Evolutionary conservation across 1,284 basidiomycete genomes (phyloP), one percentile per base, ranked within the genome.

Genomic region (Microbotryomycetes sp.): DNA sequence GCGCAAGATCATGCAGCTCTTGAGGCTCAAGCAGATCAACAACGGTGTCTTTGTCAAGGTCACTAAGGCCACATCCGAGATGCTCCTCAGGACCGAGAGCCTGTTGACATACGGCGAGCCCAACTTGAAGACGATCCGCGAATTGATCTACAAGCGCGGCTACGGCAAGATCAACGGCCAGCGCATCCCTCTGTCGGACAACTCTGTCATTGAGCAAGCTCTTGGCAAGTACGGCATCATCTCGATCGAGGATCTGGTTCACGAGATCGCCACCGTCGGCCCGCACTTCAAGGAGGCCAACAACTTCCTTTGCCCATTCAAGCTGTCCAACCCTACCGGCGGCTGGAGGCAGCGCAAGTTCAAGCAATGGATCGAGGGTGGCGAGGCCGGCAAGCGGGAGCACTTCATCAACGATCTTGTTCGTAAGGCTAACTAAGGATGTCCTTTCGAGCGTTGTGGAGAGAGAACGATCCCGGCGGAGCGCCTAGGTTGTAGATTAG

Each of bases 11-110:
- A 81, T 98, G 75, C 94, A 98, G 78, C 87, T 99, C 68, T 88
- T 99, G 76, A 91, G 94, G 74, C 86, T 99, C 66, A 86, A 97
- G 71, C 96, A 98, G 79, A 98, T 99, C 83, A 98, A 98, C 87
- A 97, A 96, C 77, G 96, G 94, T 80, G 88, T 98, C 64, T 98
- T 99, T 75, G 85, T 99, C 76, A 93, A 93, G 79, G 91, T 91
- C 64, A 98, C 91, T 75, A 91, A 85, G 80, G 93, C 96, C 45
- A 97, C 93, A 59, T 85, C 89, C 73, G 91, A 97, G 78, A 97
- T 97, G 96, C 87, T 98, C 73, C 89, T 91, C 77, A 84, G 97
- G 60, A 86, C 98, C 71, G 91, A 94, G 79, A 94, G 96, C 58
- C 98, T 97, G 79, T 82, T 99, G 74, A 89, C 96, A 70, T 97